These are phyloP conservation scores for Exophiala spinifera DNA, from an alignment of 2,329 filamentous ascomycete genomes.

Conservation along the genomic window DNA sequence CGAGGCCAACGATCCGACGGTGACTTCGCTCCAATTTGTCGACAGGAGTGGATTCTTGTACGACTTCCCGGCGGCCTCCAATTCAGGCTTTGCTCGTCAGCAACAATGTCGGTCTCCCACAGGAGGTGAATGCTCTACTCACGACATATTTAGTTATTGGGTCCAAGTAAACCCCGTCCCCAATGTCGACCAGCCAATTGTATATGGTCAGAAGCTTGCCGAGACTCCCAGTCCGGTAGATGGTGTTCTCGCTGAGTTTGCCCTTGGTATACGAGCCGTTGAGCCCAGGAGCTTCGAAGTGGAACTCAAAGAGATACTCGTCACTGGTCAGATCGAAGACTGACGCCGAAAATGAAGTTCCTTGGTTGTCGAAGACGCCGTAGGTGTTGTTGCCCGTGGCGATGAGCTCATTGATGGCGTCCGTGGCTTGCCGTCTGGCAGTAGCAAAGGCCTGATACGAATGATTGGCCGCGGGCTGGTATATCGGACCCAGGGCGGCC, in stretches of 20 bases:
- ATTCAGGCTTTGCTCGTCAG: constrained; percentile 32
- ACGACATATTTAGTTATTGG: constrained; percentile 39
- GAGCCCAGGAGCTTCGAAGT: constrained; percentile 28
- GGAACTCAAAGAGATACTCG: constrained; percentile 31
- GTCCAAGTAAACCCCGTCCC: constrained; percentile 38
- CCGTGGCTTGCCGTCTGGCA: constrained; percentile 3
- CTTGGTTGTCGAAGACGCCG: constrained; percentile 8
- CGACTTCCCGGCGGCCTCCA: constrained; percentile 31
- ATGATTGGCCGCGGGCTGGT: constrained; percentile 2
- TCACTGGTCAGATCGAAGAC: constrained; percentile 39
- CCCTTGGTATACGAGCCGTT: constrained; percentile 10
- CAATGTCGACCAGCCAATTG: constrained; percentile 36
- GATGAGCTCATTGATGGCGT: constrained; percentile 9
- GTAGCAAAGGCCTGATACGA: constrained; percentile 3
- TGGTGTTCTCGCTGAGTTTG: constrained; percentile 16
- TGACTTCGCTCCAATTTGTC: constrained; percentile 48
- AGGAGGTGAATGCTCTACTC: neutral
- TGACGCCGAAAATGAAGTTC: constrained; percentile 39
- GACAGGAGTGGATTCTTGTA: constrained; percentile 26
- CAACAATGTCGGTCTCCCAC: neutral
- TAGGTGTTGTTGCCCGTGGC: constrained; percentile 7
- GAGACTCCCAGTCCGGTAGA: constrained; percentile 36
- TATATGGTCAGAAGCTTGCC: constrained; percentile 40
- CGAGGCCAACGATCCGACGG: constrained; percentile 44
- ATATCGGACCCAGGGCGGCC: constrained; percentile 4